A percentile compares a stretch with the other conserved stretches of the same genome.
These are phyloP conservation scores for Globisporangium cystogenes DNA, from an alignment of 352 stramenopile species.

Conservation along the genomic window DNA sequence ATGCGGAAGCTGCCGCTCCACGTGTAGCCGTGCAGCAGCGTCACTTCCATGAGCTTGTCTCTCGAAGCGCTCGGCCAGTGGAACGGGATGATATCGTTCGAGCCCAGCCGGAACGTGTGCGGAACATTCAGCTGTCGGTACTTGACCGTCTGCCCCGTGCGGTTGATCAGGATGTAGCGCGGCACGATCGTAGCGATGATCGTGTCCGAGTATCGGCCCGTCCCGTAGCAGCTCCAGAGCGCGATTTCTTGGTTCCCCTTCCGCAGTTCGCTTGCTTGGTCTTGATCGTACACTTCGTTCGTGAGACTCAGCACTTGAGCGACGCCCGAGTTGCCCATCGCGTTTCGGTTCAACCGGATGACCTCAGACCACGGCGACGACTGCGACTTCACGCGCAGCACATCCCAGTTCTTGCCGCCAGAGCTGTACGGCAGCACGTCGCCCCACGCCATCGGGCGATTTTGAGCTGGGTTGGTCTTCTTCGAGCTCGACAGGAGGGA, in stretches of 20 bases:
- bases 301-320: constrained; percentile 82
- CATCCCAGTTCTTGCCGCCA: constrained; percentile 78
- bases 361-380: constrained; percentile 80
- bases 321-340: constrained; percentile 85
- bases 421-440: constrained; percentile 73
- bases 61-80: constrained; percentile 76
- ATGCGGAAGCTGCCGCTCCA: constrained; percentile 87
- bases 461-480: constrained; percentile 73
- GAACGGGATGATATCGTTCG: constrained; percentile 78
- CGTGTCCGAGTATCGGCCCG: constrained; percentile 76
- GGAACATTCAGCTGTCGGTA: constrained; percentile 76
- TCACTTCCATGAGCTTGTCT: constrained; percentile 84
- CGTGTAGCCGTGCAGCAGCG: constrained; percentile 70
- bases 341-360: constrained; percentile 82
- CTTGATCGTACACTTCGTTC: constrained; percentile 56
- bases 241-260: constrained; percentile 76
- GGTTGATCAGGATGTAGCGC: constrained; percentile 86
- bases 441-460: constrained; percentile 69
- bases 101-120: constrained; percentile 61
- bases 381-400: constrained; percentile 71
- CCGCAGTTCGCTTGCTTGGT: constrained; percentile 53
- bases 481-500: constrained; percentile 72
- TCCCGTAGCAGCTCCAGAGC: constrained; percentile 83
- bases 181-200: constrained; percentile 84
- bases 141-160: constrained; percentile 78